phyloP scores from a whole-genome alignment of 1,139 yeast species.

The Yamadazyma conglobata region DNA sequence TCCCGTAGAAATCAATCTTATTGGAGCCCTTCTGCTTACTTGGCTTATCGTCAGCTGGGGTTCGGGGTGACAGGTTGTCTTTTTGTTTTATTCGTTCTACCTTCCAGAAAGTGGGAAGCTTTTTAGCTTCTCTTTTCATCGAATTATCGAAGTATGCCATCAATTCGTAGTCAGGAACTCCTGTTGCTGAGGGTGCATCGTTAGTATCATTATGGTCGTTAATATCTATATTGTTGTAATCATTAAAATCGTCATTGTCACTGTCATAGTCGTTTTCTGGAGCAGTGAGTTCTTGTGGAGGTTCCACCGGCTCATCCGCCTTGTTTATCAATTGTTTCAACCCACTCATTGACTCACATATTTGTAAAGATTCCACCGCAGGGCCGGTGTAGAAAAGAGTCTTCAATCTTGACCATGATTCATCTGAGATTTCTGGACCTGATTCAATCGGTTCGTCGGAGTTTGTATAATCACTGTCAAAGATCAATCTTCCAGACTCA shows the following conservation, averaged over 20 bases:
- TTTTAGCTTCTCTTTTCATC: conserved; percentile 74
- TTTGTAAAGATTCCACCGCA: conserved; percentile 36
- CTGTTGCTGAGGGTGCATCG: conserved; percentile 19
- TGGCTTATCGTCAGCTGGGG: background rate
- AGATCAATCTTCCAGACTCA: conserved; percentile 54
- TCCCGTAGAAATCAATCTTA: conserved; percentile 37
- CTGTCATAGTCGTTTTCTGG: too few relatives aligned
- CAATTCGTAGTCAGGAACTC: conserved; percentile 58
- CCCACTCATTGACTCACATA: conserved; percentile 64
- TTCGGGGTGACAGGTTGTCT: too few relatives aligned
- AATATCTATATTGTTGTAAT: conserved; percentile 15
- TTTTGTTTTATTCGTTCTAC: conserved; percentile 27
- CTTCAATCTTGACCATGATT: conserved; percentile 17
- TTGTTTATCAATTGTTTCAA: conserved; percentile 57
- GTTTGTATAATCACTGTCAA: conserved; percentile 35
- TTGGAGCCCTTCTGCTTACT: conserved; percentile 22
- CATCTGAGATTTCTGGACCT: background rate
- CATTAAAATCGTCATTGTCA: conserved; percentile 28
- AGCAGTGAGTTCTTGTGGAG: conserved; percentile 48
- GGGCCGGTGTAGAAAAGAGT: conserved; percentile 24
- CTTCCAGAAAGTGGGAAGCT: conserved; percentile 87
- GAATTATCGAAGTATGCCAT: conserved; percentile 78
- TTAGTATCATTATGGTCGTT: conserved; percentile 16
- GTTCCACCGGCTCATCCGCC: conserved; percentile 50
- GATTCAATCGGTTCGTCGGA: conserved; percentile 5